Conservation (phyloP, 805 yeast genomes). For the Candida saitoana region DNA sequence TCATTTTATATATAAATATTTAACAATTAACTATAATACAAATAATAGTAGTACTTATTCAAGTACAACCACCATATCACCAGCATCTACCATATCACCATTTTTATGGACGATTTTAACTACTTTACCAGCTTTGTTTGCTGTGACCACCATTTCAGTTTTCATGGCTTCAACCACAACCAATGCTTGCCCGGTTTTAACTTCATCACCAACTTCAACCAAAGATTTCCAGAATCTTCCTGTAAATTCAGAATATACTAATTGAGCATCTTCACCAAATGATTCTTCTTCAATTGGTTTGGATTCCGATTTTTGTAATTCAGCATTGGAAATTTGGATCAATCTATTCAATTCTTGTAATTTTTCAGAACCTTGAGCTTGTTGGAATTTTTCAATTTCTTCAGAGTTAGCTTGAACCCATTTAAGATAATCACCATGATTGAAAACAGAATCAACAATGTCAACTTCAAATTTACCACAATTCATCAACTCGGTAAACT, state of each 20-base stretch:
- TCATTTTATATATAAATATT: no score
- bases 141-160: slow-evolving; percentile 87
- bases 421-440: slow-evolving; percentile 68
- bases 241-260: slow-evolving; percentile 91
- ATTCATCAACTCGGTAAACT: slow-evolving; percentile 63
- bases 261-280: slow-evolving; percentile 73
- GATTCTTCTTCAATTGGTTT: slow-evolving; percentile 46
- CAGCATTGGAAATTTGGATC: slow-evolving; percentile 77
- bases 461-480: slow-evolving; percentile 79
- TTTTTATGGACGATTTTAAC: slow-evolving; percentile 68
- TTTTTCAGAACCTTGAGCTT: slow-evolving; percentile 72
- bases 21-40: background rate
- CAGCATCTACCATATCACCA: slow-evolving; percentile 97
- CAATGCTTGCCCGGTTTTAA: slow-evolving; percentile 70
- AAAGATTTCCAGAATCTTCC: slow-evolving; percentile 96
- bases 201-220: slow-evolving; percentile 72
- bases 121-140: slow-evolving; percentile 71
- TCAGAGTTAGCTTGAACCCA: slow-evolving; percentile 74
- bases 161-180: slow-evolving; percentile 97
- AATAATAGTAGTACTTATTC: slow-evolving; percentile 25
- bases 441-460: slow-evolving; percentile 73
- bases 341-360: slow-evolving; percentile 80
- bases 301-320: slow-evolving; percentile 53
- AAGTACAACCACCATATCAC: slow-evolving; percentile 86
- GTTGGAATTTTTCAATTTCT: slow-evolving; percentile 66